phyloP scores from a whole-genome alignment of 2,329 filamentous ascomycete species.

The Clonostachys rosea region DNA sequence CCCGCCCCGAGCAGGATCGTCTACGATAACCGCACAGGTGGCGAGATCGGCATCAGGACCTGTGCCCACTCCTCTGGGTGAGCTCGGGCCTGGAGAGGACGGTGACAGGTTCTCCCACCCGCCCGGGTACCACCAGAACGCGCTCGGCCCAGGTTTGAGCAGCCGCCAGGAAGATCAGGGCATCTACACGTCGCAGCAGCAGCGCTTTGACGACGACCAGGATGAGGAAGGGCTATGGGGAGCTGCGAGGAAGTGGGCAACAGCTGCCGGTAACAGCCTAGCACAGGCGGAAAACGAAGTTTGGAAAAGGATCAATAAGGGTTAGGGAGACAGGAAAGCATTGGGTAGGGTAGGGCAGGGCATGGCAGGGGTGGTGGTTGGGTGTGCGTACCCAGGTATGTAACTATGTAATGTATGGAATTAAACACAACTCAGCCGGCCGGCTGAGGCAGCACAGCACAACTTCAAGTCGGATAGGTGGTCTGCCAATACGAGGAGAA shows the following conservation, averaged over 20 bases:
- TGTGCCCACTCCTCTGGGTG: neutral
- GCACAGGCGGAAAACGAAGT: conserved; percentile 56
- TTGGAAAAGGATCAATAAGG: conserved; percentile 59
- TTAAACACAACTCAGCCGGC: too few species aligned
- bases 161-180: conserved; percentile 17
- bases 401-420: too few species aligned
- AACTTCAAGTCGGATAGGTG: too few species aligned
- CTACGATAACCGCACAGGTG: conserved; percentile 18
- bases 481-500: too few species aligned
- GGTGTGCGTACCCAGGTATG: neutral
- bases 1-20: conserved; percentile 32
- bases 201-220: conserved; percentile 10
- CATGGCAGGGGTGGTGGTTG: neutral
- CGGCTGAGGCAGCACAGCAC: too few species aligned
- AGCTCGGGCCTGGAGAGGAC: conserved; percentile 4
- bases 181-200: conserved; percentile 7
- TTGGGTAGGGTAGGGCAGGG: neutral
- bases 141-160: conserved; percentile 18
- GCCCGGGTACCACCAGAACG: conserved; percentile 53
- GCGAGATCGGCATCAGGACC: neutral
- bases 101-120: conserved; percentile 34
- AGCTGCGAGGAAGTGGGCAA: conserved; percentile 52
- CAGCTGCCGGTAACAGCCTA: conserved; percentile 51
- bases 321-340: conserved; percentile 15
- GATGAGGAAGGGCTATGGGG: conserved; percentile 46